These are phyloP conservation scores for Fusarium chlamydosporum DNA, from an alignment of 2,329 filamentous ascomycete genomes.

Conservation along the genomic window DNA sequence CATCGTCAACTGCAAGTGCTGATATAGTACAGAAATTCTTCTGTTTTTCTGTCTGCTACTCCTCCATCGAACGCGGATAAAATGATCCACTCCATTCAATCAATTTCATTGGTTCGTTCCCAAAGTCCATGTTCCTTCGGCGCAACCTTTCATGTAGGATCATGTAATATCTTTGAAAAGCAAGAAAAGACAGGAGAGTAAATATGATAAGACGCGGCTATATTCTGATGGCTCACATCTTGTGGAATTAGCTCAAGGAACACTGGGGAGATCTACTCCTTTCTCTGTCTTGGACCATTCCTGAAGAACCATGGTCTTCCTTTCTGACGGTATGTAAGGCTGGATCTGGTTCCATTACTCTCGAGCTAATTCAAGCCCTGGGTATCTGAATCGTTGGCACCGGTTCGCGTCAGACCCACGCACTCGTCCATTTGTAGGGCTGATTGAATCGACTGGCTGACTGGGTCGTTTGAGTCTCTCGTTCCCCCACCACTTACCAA, in stretches of 20 bases:
- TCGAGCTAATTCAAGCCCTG: too few species aligned
- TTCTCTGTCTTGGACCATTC: neutral
- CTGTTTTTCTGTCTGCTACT: neutral
- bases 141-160: neutral
- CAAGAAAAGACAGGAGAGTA: neutral
- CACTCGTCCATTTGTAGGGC: constrained; percentile 10
- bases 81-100: neutral
- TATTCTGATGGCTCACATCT: neutral
- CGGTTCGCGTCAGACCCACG: neutral
- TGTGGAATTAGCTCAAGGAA: neutral
- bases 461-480: too few species aligned
- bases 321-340: neutral
- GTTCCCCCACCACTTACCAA: neutral
- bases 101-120: neutral
- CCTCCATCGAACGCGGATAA: neutral
- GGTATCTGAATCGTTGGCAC: neutral
- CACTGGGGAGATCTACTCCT: neutral
- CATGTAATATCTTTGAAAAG: neutral
- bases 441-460: neutral
- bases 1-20: fast-evolving
- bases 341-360: too few species aligned
- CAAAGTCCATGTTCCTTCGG: neutral
- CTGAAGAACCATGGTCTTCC: neutral
- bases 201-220: neutral
- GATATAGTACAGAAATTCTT: fast-evolving